Evolutionary conservation across 2,329 filamentous ascomycete genomes (phyloP).

Genomic region (Cyphellophora europaea): DNA sequence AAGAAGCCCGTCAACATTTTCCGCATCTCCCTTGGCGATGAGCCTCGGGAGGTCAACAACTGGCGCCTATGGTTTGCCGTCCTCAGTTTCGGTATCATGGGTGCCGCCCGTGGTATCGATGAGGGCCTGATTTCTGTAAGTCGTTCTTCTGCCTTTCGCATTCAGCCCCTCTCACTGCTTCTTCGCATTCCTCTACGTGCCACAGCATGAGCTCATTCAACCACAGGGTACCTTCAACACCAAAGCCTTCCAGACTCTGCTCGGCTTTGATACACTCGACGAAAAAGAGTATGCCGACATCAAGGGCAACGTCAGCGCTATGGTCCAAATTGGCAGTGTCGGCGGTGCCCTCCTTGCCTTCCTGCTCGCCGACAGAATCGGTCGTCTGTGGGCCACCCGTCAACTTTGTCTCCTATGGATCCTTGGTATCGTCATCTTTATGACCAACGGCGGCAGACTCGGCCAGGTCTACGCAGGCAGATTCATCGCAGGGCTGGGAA

Average conservation of each 20-base stretch:
- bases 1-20: slow-evolving; percentile 33
- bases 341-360: slow-evolving; percentile 26
- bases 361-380: slow-evolving; percentile 21
- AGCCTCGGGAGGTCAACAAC: slow-evolving; percentile 24
- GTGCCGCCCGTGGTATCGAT: slow-evolving; percentile 16
- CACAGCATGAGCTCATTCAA: not conserved
- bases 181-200: not conserved
- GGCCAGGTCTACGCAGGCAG: slow-evolving; percentile 34
- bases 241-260: slow-evolving; percentile 15
- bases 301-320: slow-evolving; percentile 28
- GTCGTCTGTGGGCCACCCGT: slow-evolving; percentile 19
- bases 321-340: slow-evolving; percentile 31
- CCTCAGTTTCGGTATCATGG: slow-evolving; percentile 19
- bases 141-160: slow-evolving; percentile 1
- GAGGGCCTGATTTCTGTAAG: slow-evolving; percentile 19
- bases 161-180: too few species aligned
- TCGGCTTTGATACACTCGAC: slow-evolving; percentile 12
- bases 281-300: slow-evolving; percentile 22
- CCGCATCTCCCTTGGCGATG: slow-evolving; percentile 21
- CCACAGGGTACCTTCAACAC: slow-evolving; percentile 24
- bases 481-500: slow-evolving; percentile 34
- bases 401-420: slow-evolving; percentile 17
- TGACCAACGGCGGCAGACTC: slow-evolving; percentile 25
- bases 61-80: slow-evolving; percentile 22
- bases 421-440: slow-evolving; percentile 23